These are phyloP conservation scores for Penicillium glabrum DNA, from an alignment of 2,329 filamentous ascomycete species.

Conservation along the genomic window DNA sequence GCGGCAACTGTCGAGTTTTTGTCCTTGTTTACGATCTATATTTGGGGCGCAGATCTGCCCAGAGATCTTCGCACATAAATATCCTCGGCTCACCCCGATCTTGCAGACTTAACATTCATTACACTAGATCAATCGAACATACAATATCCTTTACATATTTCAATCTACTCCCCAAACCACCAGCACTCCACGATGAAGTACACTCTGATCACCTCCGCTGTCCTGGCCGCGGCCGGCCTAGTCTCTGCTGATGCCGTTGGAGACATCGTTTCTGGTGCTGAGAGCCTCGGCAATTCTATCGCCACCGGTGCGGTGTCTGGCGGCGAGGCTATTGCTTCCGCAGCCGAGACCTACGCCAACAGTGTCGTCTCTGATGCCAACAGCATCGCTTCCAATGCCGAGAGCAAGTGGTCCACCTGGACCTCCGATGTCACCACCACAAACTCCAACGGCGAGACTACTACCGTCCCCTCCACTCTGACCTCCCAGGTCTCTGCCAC, in stretches of 20 bases:
- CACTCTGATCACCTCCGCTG: constrained; percentile 23
- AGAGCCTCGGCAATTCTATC: constrained; percentile 5
- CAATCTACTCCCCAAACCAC: background rate
- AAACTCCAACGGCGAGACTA: constrained; percentile 19
- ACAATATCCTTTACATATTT: background rate
- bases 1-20: background rate
- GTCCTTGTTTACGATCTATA: background rate
- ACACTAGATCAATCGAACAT: background rate
- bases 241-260: constrained; percentile 19
- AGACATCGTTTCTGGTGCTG: constrained; percentile 18
- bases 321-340: constrained; percentile 1
- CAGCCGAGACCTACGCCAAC: background rate
- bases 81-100: background rate
- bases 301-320: background rate
- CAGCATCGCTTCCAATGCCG: constrained; percentile 6
- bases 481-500: constrained; percentile 9
- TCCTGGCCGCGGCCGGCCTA: constrained; percentile 24
- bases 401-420: constrained; percentile 12
- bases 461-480: constrained; percentile 15
- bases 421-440: constrained; percentile 10
- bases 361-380: background rate
- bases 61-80: background rate
- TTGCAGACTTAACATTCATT: background rate
- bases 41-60: background rate
- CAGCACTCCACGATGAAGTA: constrained; percentile 26